These are phyloP conservation scores for Brettanomyces custersianus DNA, from an alignment of 805 yeast species.

Conservation along the genomic window DNA sequence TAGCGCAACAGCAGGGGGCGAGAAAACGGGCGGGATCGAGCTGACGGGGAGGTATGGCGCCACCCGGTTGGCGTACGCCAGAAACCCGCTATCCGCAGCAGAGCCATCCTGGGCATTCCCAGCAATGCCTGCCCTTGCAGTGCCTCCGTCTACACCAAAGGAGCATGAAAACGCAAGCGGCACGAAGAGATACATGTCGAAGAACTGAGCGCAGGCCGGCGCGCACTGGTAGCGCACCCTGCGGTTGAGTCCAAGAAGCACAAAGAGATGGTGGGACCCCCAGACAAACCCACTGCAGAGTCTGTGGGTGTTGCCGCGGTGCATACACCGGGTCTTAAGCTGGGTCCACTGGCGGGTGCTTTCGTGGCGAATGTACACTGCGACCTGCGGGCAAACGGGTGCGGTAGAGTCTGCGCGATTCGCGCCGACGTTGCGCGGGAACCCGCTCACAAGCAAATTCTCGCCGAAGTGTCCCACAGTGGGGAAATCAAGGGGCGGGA, in stretches of 20 bases:
- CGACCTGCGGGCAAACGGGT: conserved; percentile 14
- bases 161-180: conserved; percentile 47
- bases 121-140: not conserved
- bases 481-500: conserved; percentile 29
- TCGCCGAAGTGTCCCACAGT: conserved; percentile 60
- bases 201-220: conserved; percentile 38
- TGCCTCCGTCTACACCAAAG: conserved; percentile 14
- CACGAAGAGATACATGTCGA: conserved; percentile 38
- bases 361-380: conserved; percentile 40
- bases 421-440: conserved; percentile 34
- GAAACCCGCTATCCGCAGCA: conserved; percentile 28
- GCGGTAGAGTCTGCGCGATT: too few species aligned
- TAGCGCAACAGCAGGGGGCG: conserved; percentile 68
- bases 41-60: conserved; percentile 65
- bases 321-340: conserved; percentile 45
- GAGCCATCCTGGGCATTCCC: not conserved
- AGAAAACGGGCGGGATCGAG: conserved; percentile 60
- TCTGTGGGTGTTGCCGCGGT: conserved; percentile 45
- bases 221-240: conserved; percentile 31
- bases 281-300: conserved; percentile 65
- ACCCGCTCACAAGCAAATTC: conserved; percentile 55
- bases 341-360: conserved; percentile 58
- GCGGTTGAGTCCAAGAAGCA: conserved; percentile 46
- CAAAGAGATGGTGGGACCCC: conserved; percentile 69
- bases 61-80: conserved; percentile 64